Evolutionary conservation across 116 monocot genomes (phyloP).

Genomic region (Dioscorea cayenensis): DNA sequence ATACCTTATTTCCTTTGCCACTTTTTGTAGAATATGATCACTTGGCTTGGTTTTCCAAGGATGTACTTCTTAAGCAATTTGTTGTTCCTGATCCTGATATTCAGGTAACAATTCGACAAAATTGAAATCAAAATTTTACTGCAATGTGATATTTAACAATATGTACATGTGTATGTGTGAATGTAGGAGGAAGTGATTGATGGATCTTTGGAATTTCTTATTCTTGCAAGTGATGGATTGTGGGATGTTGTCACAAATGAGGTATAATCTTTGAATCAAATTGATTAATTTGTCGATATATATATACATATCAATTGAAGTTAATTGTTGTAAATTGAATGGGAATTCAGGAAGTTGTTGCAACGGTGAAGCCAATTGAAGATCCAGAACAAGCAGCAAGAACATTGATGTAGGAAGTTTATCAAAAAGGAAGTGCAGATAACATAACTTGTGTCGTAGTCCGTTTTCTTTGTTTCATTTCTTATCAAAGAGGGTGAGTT

Average conservation of each 20-base stretch:
- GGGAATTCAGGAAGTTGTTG: conserved; percentile 63
- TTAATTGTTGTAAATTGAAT: too few species aligned
- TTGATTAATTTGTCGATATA: too few species aligned
- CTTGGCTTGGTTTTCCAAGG: too few species aligned
- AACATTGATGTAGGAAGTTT: conserved; percentile 65
- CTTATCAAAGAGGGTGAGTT: too few species aligned
- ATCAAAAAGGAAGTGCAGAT: conserved; percentile 73
- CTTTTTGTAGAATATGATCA: too few species aligned
- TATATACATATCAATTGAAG: too few species aligned
- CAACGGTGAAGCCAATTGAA: conserved; percentile 64
- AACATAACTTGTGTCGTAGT: conserved; percentile 87
- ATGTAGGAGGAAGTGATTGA: conserved; percentile 74
- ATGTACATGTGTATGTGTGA: background rate
- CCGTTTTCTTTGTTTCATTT: conserved; percentile 70
- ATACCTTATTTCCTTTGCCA: too few species aligned
- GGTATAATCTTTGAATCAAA: conserved; percentile 15
- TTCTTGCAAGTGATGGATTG: conserved; percentile 89
- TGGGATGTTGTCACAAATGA: too few species aligned
- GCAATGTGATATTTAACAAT: too few species aligned
- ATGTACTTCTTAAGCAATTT: conserved; percentile 72
- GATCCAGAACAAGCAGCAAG: conserved; percentile 75
- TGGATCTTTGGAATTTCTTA: conserved; percentile 85
- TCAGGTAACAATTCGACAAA: conserved; percentile 21
- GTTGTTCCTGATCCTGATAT: conserved; percentile 92
- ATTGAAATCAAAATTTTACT: background rate